Conservation (phyloP, 805 yeast species). For the Wickerhamiella allomyrinae region DNA sequence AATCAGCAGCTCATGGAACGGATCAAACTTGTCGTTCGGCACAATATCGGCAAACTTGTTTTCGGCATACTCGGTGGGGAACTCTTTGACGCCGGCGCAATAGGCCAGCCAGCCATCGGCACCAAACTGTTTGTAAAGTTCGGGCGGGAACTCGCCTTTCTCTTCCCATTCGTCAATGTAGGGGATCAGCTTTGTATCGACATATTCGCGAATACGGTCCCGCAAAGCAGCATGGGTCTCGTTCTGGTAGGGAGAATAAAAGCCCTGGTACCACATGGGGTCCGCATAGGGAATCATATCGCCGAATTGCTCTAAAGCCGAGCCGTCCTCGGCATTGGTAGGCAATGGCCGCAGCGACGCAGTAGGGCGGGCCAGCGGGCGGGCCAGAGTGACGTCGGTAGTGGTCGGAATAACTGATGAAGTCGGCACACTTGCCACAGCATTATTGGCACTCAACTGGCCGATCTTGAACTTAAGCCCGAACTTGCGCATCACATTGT, state of each 20-base stretch:
- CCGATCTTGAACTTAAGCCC: constrained; percentile 26
- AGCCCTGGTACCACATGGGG: constrained; percentile 33
- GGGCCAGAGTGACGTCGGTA: constrained; percentile 1
- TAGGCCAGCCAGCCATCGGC: constrained; percentile 27
- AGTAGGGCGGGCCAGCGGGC: neutral
- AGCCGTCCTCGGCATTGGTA: constrained; percentile 1
- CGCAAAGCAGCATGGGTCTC: constrained; percentile 28
- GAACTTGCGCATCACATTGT: constrained; percentile 23
- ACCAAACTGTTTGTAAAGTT: constrained; percentile 25
- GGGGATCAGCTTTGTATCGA: constrained; percentile 27
- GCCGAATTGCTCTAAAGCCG: constrained; percentile 14
- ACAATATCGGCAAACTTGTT: constrained; percentile 19
- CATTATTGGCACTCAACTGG: constrained; percentile 10
- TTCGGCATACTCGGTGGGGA: constrained; percentile 25
- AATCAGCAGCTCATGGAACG: constrained; percentile 27
- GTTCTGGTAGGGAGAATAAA: constrained; percentile 27
- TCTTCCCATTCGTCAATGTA: constrained; percentile 32
- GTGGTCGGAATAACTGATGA: neutral
- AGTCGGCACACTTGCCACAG: constrained; percentile 4
- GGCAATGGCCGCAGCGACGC: constrained; percentile 1
- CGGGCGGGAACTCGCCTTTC: constrained; percentile 23
- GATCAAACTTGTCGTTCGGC: constrained; percentile 25
- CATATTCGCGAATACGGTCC: constrained; percentile 28
- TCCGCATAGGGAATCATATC: constrained; percentile 29
- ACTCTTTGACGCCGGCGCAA: constrained; percentile 22